A percentile compares a stretch with the other conserved stretches of the same genome.
phyloP scores from a whole-genome alignment of 2,329 filamentous ascomycete genomes.

The Hymenoscyphus albidus region DNA sequence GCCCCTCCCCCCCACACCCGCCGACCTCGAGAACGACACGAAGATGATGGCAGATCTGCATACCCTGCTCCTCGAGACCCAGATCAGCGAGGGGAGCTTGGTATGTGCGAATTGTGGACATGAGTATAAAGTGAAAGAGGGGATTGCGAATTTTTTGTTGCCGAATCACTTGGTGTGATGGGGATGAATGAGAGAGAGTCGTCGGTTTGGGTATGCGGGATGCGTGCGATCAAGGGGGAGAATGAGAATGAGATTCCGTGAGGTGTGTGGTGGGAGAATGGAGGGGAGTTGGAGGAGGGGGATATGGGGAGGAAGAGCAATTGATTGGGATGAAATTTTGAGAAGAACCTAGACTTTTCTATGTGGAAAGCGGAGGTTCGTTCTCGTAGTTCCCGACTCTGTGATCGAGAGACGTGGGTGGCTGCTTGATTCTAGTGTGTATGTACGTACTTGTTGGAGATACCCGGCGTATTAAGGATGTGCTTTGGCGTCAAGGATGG shows the following conservation, averaged over 20 bases:
- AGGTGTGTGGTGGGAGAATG: neutral
- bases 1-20: conserved; percentile 56
- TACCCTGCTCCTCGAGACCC: conserved; percentile 79
- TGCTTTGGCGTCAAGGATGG: conserved; percentile 8
- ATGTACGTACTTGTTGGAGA: neutral
- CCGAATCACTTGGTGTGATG: conserved; percentile 79
- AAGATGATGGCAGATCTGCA: conserved; percentile 75
- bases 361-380: neutral
- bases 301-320: too few relatives aligned
- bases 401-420: neutral
- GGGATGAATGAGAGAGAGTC: neutral
- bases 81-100: conserved; percentile 82
- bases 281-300: neutral
- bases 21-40: conserved; percentile 61
- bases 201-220: neutral
- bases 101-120: conserved; percentile 90
- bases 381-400: neutral
- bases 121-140: conserved; percentile 91
- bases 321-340: too few relatives aligned
- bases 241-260: neutral
- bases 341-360: too few relatives aligned
- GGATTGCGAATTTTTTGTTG: conserved; percentile 92
- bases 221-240: neutral
- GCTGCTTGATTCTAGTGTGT: neutral
- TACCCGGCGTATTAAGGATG: conserved; percentile 7